These are phyloP conservation scores for Aspergillus aculeatus DNA, from an alignment of 2,329 filamentous ascomycete species.

Conservation along the genomic window DNA sequence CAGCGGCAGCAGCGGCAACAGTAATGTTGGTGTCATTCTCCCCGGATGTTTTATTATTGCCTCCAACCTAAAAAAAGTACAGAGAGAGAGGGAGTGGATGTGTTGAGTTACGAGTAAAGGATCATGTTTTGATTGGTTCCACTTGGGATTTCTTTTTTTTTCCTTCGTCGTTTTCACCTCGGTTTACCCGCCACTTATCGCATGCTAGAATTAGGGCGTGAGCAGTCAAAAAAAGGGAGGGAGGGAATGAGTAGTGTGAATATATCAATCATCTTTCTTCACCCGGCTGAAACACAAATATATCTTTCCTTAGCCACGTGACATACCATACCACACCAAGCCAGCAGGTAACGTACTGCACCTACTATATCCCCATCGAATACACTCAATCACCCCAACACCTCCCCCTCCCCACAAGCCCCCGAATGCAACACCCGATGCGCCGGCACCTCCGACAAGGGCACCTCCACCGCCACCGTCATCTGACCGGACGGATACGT, in stretches of 20 bases:
- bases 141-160: not conserved
- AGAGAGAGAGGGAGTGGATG: not conserved
- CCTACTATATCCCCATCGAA: no score
- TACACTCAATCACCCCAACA: not conserved
- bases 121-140: conserved; percentile 1
- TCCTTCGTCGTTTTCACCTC: not conserved
- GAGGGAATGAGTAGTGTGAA: not conserved
- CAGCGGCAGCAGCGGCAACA: not conserved
- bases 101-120: not conserved
- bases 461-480: conserved; percentile 41
- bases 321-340: no score
- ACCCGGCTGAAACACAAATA: no score
- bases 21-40: not conserved
- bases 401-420: conserved; percentile 28
- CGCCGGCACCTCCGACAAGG: conserved; percentile 34
- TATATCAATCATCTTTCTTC: not conserved
- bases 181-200: not conserved
- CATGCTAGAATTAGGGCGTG: not conserved
- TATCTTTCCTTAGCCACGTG: no score
- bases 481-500: conserved; percentile 40
- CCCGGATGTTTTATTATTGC: conserved; percentile 2
- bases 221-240: no score
- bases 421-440: conserved; percentile 45
- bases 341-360: no score
- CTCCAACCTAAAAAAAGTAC: conserved; percentile 1